phyloP scores from a whole-genome alignment of 2,329 filamentous ascomycete genomes.

The Diaporthe vexans region DNA sequence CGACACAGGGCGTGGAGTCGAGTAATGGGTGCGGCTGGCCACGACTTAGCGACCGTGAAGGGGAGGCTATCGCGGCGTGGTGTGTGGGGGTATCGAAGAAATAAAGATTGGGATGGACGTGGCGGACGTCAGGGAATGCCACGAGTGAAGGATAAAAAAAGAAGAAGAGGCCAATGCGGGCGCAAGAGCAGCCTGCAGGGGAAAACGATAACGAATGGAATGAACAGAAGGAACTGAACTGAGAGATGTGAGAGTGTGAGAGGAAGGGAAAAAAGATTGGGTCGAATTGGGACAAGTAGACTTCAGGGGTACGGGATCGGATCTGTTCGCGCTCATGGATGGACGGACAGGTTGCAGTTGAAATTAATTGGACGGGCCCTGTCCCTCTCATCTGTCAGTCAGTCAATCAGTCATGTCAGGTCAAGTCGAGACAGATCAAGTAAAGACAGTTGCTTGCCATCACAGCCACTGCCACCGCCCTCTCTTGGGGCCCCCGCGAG shows the following conservation, averaged over 20 bases:
- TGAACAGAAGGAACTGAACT: conserved; percentile 15
- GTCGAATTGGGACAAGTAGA: conserved; percentile 36
- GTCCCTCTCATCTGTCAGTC: conserved; percentile 25
- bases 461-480: not conserved
- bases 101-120: conserved; percentile 29
- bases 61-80: conserved; percentile 26
- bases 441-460: conserved; percentile 13
- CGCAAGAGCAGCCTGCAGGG: conserved; percentile 26
- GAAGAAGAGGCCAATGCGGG: conserved; percentile 17
- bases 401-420: not conserved
- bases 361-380: conserved; percentile 40
- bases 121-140: conserved; percentile 1
- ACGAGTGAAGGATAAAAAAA: conserved; percentile 10
- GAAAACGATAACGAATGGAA: conserved; percentile 16
- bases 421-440: conserved; percentile 7
- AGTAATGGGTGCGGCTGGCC: conserved; percentile 9
- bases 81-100: conserved; percentile 31
- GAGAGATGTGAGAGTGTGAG: conserved; percentile 15
- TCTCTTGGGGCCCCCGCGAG: not conserved
- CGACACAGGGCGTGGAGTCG: conserved; percentile 15
- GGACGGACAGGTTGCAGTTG: conserved; percentile 38
- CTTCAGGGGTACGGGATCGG: conserved; percentile 40
- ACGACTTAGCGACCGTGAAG: conserved; percentile 22
- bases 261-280: conserved; percentile 25
- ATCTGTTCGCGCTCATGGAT: conserved; percentile 30